Base-by-base conservation (phyloP, 2,329 filamentous ascomycete species). In the Cordyceps farinosa region DNA sequence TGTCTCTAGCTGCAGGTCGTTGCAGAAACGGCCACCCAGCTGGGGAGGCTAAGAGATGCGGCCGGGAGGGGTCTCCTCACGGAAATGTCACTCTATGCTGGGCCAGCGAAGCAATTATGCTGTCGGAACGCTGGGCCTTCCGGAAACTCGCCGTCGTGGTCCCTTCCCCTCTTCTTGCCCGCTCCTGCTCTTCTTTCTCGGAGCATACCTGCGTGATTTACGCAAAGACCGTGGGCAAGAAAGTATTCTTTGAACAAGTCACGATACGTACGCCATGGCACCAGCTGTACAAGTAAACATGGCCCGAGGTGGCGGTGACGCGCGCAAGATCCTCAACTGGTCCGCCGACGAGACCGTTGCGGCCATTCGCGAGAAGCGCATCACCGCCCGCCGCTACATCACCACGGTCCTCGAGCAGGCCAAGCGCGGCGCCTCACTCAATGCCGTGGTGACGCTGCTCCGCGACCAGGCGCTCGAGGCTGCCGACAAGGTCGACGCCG, bases 301-400 rank as follows among this genome's bases (percentile, higher is more conserved):
- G 9, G 10, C 29, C 22, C 3, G 40, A 42, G 15, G 45, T 27
- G 45, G 36, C 15, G 27, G 13, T 52, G 27, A 32, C 36, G 2
- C 57, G 9, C 57, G 47, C 34, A 51, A 47, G 5, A 52, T 60
- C 38, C 47, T 60, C 8, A 42, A 60, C 40, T 60, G 50, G 55
- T 64, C 62, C 5, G 62, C 62, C 17, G 62, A 64, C 42, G 55
- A 60, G 38, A 60, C 55, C 9, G n/a, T 64, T 15, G 27, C 55
- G 15, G 62, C 62, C n/a, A 64, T 64, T 30, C 62, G 62, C 13
- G 50, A 60, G 17, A 40, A 53, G 36, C 55, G 45, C 15, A 50
- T 64, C n/a, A 32, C 50, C 8, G 55, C 56, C 8, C 55, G 48
- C n/a, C 36, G 38, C 40, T 64, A 64, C 40, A 64, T 64, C n/a